These are phyloP conservation scores for Penicillium sp. DNA, from an alignment of 2,329 filamentous ascomycete species.

Conservation along the genomic window DNA sequence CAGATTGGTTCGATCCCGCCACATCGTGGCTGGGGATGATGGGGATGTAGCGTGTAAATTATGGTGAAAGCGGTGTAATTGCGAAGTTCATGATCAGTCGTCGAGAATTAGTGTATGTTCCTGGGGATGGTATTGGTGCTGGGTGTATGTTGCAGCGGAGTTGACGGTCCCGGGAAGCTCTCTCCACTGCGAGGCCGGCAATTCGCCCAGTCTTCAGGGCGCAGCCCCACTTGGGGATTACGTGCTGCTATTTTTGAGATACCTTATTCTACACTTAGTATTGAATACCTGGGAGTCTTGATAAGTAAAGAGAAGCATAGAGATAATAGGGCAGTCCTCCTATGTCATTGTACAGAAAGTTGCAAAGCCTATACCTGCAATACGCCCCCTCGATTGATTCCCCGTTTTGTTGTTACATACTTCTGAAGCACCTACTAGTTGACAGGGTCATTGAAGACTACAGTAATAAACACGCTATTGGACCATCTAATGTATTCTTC, in stretches of 20 bases:
- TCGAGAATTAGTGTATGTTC: not conserved
- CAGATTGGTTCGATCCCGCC: slow-evolving; percentile 99
- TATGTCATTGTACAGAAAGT: no score
- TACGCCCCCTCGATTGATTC: no score
- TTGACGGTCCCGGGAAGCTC: slow-evolving; percentile 13
- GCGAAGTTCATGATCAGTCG: slow-evolving; percentile 17
- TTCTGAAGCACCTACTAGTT: no score
- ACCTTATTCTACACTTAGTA: no score
- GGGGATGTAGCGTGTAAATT: slow-evolving; percentile 16
- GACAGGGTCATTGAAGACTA: no score
- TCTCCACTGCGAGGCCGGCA: slow-evolving; percentile 8
- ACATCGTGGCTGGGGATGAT: slow-evolving; percentile 70
- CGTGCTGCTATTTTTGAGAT: not conserved
- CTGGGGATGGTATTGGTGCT: not conserved
- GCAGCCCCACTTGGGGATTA: not conserved
- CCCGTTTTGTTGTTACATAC: no score
- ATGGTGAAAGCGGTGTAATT: slow-evolving; percentile 16
- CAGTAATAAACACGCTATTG: no score
- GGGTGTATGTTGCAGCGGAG: slow-evolving; percentile 8
- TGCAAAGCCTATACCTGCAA: no score
- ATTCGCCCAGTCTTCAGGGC: not conserved
- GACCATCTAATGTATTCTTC: no score
- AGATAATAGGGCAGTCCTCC: no score
- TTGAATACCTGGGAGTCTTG: no score
- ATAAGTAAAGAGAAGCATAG: no score